Base-by-base conservation (phyloP, 2,329 filamentous ascomycete genomes). In the Colletotrichum higginsianum region DNA sequence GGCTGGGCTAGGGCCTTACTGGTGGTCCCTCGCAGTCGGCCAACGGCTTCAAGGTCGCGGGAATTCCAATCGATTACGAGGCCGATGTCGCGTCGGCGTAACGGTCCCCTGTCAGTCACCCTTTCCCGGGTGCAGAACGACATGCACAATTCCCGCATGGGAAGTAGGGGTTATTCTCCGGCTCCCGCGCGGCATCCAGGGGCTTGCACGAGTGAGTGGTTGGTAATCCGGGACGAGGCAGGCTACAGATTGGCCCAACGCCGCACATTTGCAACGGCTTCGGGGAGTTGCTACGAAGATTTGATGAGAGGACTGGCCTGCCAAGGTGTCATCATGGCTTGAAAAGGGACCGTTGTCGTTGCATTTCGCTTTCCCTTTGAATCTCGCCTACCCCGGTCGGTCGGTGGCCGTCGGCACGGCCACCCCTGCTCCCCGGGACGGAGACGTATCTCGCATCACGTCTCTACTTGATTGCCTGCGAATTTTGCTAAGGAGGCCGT, bases 301-400 rank as follows among this genome's bases (percentile, higher is more conserved):
- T 67, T 72, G 58, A 60, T 63, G 52, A 61, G 47, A 68, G 42
- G 68, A 30, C 21, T 46, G 40, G 16, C 21, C 46, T 60, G 52
- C 40, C 52, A 60, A 56, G 42, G 47, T 68, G 53, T 30, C 69
- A 64, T 47, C 58, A 47, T 38, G 15, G 58, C 53, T 64, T 42
- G 65, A 55, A 72, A 60, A 42, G 65, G 68, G 57, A 16, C 15
- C 49, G 18, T 58, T 49, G 47, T 57, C 15, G 65, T 67, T 63
- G 53, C 58, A 60, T 68, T 67, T 68, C 64, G 40, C 64, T 60
- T 38, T 68, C 40, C 58, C 65, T 60, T 55, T 42, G 40, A 42
- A 71, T 68, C 58, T 71, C 69, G 65, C 26, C 69, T 69, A 71
- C 65, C 69, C 69, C 18, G 57, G 68, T 63, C 18, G 57, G 68